A percentile compares a stretch with the other conserved stretches of the same genome.
Conservation (phyloP, 768 basidiomycete genomes). For the Amanita fuliginea region DNA sequence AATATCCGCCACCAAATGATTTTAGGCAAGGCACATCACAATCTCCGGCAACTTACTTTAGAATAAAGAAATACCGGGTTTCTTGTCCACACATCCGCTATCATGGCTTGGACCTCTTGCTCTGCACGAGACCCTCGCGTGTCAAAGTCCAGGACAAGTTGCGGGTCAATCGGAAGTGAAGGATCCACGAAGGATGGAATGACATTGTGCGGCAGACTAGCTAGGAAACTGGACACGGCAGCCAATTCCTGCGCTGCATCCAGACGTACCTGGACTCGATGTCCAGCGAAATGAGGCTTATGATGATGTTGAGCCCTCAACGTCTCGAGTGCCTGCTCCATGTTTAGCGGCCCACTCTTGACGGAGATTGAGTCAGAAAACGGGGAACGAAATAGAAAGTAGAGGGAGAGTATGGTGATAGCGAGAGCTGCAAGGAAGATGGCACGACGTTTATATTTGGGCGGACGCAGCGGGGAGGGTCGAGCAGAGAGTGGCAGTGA, state of each 20-base stretch:
- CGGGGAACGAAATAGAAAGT: conserved; percentile 40
- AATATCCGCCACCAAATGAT: not conserved
- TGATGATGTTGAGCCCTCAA: not conserved
- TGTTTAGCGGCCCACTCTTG: conserved; percentile 19
- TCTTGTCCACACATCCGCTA: conserved; percentile 56
- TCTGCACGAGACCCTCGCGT: conserved; percentile 50
- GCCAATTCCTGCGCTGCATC: conserved; percentile 55
- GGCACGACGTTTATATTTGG: conserved; percentile 41
- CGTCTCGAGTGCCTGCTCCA: conserved; percentile 20
- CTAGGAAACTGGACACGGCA: conserved; percentile 63
- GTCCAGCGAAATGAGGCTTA: not conserved
- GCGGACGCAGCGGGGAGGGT: conserved; percentile 23
- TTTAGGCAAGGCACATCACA: not conserved
- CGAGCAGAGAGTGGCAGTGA: not conserved
- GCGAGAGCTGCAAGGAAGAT: conserved; percentile 43
- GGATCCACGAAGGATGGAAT: conserved; percentile 62
- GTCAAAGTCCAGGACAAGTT: conserved; percentile 77
- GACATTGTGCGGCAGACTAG: conserved; percentile 63
- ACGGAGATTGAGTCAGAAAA: conserved; percentile 26
- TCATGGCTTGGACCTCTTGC: conserved; percentile 49
- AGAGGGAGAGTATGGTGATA: conserved; percentile 40
- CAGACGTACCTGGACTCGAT: conserved; percentile 33
- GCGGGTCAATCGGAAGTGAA: conserved; percentile 55
- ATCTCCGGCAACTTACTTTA: conserved; percentile 34
- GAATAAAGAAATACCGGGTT: conserved; percentile 71